Evolutionary conservation across 2,329 filamentous ascomycete species (phyloP), one percentile per base, ranked within the genome.

Genomic region (Gnomoniopsis smithogilvyi): DNA sequence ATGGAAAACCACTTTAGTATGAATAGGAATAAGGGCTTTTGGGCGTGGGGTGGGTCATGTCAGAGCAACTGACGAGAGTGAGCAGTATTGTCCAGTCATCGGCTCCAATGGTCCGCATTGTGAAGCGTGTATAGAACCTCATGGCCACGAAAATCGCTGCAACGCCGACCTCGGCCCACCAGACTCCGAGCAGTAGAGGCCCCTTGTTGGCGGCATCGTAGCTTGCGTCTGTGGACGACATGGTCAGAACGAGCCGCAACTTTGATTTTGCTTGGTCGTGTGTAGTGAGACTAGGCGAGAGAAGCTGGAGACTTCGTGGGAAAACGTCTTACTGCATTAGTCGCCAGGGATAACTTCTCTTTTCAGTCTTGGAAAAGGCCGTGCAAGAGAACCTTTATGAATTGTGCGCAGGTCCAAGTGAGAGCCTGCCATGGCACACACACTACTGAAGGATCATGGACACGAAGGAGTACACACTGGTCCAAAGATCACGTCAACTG

Each of bases 41-140:
- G 48, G n/a, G n/a, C n/a, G n/a, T n/a, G n/a, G n/a, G n/a, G n/a
- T n/a, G n/a, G 24, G 6, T 17, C 17, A 38, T 38, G 26, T 52
- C 21, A 21, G 3, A n/a, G 11, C 6, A 43, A 26, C 51, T 4
- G 17, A 53, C 51, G 24, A 53, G 36, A 17, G 51, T 41, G 15
- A 53, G 21, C 21, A 53, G 51, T 41, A 53, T 53, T 26, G 43
- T 36, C 51, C 51, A 53, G 11, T 53, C 38, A 30, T 53, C 51
- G 19, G 43, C 30, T 8, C 38, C 19, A 43, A 53, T 30, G 21
- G 21, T 26, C 43, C 51, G 24, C 51, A 43, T 53, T 19, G 21
- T 19, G 19, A 26, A 53, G 6, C 51, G 22, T 41, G 51, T 53
- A 41, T 45, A 53, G 14, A 53, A 19, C 19, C 51, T 33, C 24